Evolutionary conservation across 768 basidiomycete species (phyloP).

Genomic region (Holtermannia corniformis): DNA sequence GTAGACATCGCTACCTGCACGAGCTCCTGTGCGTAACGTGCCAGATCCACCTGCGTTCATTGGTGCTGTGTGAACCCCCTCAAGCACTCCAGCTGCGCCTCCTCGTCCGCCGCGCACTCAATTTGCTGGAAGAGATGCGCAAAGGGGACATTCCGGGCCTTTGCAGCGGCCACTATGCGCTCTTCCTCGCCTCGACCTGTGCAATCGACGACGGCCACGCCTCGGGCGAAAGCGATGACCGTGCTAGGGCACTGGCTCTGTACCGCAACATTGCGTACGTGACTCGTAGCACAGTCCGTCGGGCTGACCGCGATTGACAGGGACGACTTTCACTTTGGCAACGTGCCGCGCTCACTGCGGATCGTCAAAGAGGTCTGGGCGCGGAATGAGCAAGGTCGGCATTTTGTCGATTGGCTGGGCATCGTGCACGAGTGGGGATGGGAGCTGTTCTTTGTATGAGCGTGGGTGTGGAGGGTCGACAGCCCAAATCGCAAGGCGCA

Average conservation of each 20-base stretch:
- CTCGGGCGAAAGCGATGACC: constrained; percentile 13
- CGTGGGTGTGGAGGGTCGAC: too few species aligned
- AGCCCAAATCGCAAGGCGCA: too few species aligned
- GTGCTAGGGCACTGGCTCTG: constrained; percentile 16
- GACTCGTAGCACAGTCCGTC: neutral
- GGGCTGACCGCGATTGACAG: constrained; percentile 2
- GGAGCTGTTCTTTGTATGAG: constrained; percentile 29
- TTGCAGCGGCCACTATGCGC: constrained; percentile 27
- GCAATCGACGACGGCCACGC: constrained; percentile 7
- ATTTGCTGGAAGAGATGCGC: constrained; percentile 26
- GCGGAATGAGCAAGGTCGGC: constrained; percentile 13
- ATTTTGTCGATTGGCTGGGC: constrained; percentile 31
- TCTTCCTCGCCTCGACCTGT: constrained; percentile 22
- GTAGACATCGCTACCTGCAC: constrained; percentile 28
- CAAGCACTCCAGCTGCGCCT: constrained; percentile 15
- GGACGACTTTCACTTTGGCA: constrained; percentile 16
- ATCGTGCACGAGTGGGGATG: constrained; percentile 25
- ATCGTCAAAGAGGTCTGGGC: constrained; percentile 26
- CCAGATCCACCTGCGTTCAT: constrained; percentile 16
- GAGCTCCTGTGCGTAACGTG: constrained; percentile 26
- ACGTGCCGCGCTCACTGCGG: constrained; percentile 18
- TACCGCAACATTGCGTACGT: constrained; percentile 23
- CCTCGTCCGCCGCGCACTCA: constrained; percentile 22
- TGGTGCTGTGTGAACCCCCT: constrained; percentile 21
- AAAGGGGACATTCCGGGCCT: constrained; percentile 20